These are phyloP conservation scores for Multifurca ochricompacta DNA, from an alignment of 768 basidiomycete species.

Conservation along the genomic window DNA sequence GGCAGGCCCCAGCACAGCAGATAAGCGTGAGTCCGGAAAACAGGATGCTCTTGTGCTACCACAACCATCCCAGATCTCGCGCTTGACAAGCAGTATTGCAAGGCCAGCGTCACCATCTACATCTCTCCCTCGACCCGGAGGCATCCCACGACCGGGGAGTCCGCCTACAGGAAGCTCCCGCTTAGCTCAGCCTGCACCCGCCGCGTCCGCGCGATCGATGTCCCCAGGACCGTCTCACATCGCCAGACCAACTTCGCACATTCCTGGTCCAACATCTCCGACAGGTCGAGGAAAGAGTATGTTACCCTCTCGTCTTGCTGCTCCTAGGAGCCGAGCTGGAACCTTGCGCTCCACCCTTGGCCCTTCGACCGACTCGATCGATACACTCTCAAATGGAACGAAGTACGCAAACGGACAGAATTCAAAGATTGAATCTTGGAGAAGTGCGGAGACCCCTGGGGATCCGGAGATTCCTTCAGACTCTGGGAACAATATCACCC, in stretches of 20 bases:
- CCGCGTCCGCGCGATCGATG: slow-evolving; percentile 29
- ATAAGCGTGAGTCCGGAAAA: slow-evolving; percentile 29
- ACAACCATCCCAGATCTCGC: slow-evolving; percentile 41
- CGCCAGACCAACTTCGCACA: slow-evolving; percentile 23
- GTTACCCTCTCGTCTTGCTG: slow-evolving; percentile 67
- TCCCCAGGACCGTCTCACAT: slow-evolving; percentile 32
- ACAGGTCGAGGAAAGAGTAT: slow-evolving; percentile 54
- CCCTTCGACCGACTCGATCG: neutral
- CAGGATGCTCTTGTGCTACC: slow-evolving; percentile 36
- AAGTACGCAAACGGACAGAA: slow-evolving; percentile 10
- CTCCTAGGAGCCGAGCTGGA: slow-evolving; percentile 47
- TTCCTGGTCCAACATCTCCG: slow-evolving; percentile 30
- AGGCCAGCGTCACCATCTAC: slow-evolving; percentile 46
- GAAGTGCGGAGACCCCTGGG: slow-evolving; percentile 9
- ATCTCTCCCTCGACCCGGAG: slow-evolving; percentile 32
- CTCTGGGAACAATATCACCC: slow-evolving; percentile 53
- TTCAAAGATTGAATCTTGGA: slow-evolving; percentile 17
- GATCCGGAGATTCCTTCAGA: slow-evolving; percentile 23
- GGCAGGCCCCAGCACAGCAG: slow-evolving; percentile 52
- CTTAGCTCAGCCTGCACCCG: slow-evolving; percentile 38
- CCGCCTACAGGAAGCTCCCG: slow-evolving; percentile 38
- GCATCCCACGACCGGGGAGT: slow-evolving; percentile 41
- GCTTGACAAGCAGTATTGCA: slow-evolving; percentile 39
- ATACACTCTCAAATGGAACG: slow-evolving; percentile 1
- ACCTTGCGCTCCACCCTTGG: slow-evolving; percentile 14